phyloP scores from a whole-genome alignment of 768 basidiomycete genomes.

The Termitomyces bulborhizus region DNA sequence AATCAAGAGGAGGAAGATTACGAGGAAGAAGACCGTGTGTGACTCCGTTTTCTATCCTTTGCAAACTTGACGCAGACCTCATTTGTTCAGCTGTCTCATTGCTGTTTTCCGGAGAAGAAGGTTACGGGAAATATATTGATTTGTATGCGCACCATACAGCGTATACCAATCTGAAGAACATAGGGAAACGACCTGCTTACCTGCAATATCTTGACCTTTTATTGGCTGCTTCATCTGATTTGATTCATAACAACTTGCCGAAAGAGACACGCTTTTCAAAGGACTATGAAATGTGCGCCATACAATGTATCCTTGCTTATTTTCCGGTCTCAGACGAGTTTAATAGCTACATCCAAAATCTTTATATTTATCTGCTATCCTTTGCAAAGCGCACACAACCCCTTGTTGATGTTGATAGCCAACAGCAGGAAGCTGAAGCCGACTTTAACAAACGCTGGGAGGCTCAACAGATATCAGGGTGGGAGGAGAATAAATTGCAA shows the following conservation, averaged over 20 bases:
- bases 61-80: slow-evolving; percentile 2
- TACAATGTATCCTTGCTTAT: background rate
- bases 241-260: slow-evolving; percentile 63
- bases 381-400: slow-evolving; percentile 85
- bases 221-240: slow-evolving; percentile 53
- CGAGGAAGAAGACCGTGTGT: slow-evolving; percentile 86
- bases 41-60: background rate
- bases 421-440: slow-evolving; percentile 53
- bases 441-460: slow-evolving; percentile 85
- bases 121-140: slow-evolving; percentile 92
- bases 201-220: slow-evolving; percentile 90
- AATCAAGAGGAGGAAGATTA: slow-evolving; percentile 70
- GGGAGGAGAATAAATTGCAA: slow-evolving; percentile 52
- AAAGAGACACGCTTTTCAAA: slow-evolving; percentile 63
- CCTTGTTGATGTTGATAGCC: slow-evolving; percentile 66
- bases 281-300: slow-evolving; percentile 72
- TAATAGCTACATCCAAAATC: slow-evolving; percentile 71
- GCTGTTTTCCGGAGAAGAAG: slow-evolving; percentile 95
- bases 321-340: slow-evolving; percentile 4
- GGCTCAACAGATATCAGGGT: slow-evolving; percentile 64
- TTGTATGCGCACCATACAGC: slow-evolving; percentile 82
- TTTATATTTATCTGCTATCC: slow-evolving; percentile 80
- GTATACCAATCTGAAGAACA: slow-evolving; percentile 85
- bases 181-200: slow-evolving; percentile 81
- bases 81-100: slow-evolving; percentile 57